phyloP scores from a whole-genome alignment of 2,329 filamentous ascomycete genomes.

The Fusarium burgessii region DNA sequence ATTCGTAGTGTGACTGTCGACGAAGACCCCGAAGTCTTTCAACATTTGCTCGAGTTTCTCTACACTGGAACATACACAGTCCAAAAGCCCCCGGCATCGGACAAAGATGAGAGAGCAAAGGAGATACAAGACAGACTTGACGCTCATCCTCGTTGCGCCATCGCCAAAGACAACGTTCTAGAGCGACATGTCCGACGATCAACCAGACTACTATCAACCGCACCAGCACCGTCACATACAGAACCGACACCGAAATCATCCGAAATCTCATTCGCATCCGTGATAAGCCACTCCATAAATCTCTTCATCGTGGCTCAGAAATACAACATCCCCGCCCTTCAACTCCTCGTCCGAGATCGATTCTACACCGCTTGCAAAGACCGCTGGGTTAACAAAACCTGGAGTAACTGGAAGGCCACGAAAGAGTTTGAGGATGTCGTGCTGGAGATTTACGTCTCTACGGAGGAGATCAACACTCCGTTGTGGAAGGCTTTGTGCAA shows the following conservation, averaged over 20 bases:
- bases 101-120: not conserved
- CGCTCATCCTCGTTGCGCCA: slow-evolving; percentile 3
- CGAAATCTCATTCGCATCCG: not conserved
- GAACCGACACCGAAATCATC: not conserved
- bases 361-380: slow-evolving; percentile 45
- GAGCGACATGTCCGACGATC: slow-evolving; percentile 12
- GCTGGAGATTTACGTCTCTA: slow-evolving; percentile 15
- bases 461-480: not conserved
- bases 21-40: slow-evolving; percentile 47
- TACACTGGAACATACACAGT: slow-evolving; percentile 47
- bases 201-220: slow-evolving; percentile 12
- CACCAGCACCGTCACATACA: not conserved
- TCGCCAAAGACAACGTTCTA: not conserved
- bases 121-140: slow-evolving; percentile 22
- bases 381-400: not conserved
- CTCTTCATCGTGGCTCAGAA: slow-evolving; percentile 54
- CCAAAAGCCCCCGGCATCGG: not conserved
- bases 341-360: slow-evolving; percentile 47
- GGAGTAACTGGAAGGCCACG: slow-evolving; percentile 13
- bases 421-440: slow-evolving; percentile 25
- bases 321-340: slow-evolving; percentile 50
- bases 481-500: slow-evolving; percentile 32
- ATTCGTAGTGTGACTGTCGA: slow-evolving; percentile 39
- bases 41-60: slow-evolving; percentile 49
- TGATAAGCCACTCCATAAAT: slow-evolving; percentile 36